Percentiles rank a stretch among this genome's conserved stretches.
phyloP scores from a whole-genome alignment of 805 yeast species.

The Ogataea dorogensis region DNA sequence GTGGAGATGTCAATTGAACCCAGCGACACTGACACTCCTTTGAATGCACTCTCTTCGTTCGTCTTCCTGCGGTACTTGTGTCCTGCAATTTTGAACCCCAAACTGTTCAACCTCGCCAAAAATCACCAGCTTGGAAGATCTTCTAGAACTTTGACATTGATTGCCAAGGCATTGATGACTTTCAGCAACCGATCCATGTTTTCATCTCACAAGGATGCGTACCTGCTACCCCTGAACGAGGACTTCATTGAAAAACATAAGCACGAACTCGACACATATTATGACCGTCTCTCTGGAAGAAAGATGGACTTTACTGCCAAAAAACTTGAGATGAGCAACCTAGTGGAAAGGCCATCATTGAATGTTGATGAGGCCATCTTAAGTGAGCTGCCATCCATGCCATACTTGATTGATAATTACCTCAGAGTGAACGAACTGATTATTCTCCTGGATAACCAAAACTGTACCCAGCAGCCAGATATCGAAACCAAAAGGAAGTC shows the following conservation, averaged over 20 bases:
- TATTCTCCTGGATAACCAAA: conserved; percentile 38
- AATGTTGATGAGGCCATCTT: conserved; percentile 51
- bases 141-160: conserved; percentile 75
- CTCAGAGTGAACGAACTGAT: conserved; percentile 59
- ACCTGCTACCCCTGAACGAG: conserved; percentile 64
- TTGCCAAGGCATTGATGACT: conserved; percentile 77
- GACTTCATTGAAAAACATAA: conserved; percentile 58
- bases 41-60: conserved; percentile 80
- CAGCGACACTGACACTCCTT: conserved; percentile 46
- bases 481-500: conserved; percentile 21
- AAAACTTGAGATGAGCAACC: conserved; percentile 53
- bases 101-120: conserved; percentile 69
- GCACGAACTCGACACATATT: conserved; percentile 61
- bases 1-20: conserved; percentile 64
- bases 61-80: conserved; percentile 82
- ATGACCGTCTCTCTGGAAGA: conserved; percentile 68
- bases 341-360: conserved; percentile 54
- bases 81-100: conserved; percentile 91
- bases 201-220: conserved; percentile 80
- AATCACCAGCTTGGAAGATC: conserved; percentile 68
- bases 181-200: conserved; percentile 75
- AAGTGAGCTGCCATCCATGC: conserved; percentile 64
- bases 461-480: conserved; percentile 20
- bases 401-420: conserved; percentile 66
- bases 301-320: conserved; percentile 62